Evolutionary conservation across 768 basidiomycete species (phyloP).

Genomic region (Jaapia argillacea): DNA sequence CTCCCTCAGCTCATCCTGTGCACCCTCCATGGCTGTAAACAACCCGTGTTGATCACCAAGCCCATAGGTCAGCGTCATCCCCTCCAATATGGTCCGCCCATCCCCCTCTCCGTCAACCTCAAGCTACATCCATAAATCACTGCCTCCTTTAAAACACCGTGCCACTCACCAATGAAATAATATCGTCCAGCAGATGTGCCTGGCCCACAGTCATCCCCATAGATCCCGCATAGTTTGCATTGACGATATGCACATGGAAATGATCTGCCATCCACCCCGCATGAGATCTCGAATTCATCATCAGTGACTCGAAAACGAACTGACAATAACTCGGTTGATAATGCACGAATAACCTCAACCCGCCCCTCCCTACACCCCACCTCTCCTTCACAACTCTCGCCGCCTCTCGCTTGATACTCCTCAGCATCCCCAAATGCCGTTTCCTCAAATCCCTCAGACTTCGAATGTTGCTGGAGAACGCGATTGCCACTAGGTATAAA

Average conservation of each 20-base stretch:
- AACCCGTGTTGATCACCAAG: slow-evolving; percentile 78
- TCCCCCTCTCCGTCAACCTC: slow-evolving; percentile 35
- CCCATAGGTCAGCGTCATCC: slow-evolving; percentile 73
- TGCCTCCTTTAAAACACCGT: not conserved
- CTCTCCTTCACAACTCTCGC: slow-evolving; percentile 39
- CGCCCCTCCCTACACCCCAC: slow-evolving; percentile 56
- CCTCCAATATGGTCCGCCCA: slow-evolving; percentile 47
- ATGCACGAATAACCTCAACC: slow-evolving; percentile 77
- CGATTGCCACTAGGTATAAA: slow-evolving; percentile 81
- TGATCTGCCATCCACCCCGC: slow-evolving; percentile 48
- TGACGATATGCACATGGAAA: slow-evolving; percentile 90
- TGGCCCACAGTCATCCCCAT: slow-evolving; percentile 80
- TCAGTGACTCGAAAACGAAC: slow-evolving; percentile 17
- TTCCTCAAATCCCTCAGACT: slow-evolving; percentile 69
- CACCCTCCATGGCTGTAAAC: slow-evolving; percentile 34
- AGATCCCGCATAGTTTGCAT: slow-evolving; percentile 50
- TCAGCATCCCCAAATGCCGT: slow-evolving; percentile 57
- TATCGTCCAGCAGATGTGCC: slow-evolving; percentile 86
- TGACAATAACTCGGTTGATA: slow-evolving; percentile 95
- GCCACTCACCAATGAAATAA: slow-evolving; percentile 70
- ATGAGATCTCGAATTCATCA: not conserved
- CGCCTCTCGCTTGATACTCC: slow-evolving; percentile 50
- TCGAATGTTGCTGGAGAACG: slow-evolving; percentile 46
- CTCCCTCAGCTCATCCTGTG: too few species aligned
- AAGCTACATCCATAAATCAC: slow-evolving; percentile 32